These are phyloP conservation scores for Phytophthora citrophthora DNA, from an alignment of 352 stramenopile genomes.

Conservation along the genomic window DNA sequence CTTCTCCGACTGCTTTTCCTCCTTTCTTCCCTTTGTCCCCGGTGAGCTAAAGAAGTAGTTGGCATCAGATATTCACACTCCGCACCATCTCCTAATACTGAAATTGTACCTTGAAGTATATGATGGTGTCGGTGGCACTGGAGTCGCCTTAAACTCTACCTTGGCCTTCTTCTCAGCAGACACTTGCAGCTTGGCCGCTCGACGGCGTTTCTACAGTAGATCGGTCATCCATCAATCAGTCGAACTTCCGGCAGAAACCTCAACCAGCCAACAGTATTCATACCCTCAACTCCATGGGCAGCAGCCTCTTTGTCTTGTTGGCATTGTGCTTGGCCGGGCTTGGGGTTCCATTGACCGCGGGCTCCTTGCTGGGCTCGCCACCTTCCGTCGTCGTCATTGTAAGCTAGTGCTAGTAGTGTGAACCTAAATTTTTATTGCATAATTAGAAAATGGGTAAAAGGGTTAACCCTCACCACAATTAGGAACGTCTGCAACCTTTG, in stretches of 20 bases:
- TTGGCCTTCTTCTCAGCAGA: constrained; percentile 19
- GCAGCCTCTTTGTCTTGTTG: constrained; percentile 58
- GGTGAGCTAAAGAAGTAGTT: constrained; percentile 5
- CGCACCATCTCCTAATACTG: background rate
- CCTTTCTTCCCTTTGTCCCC: background rate
- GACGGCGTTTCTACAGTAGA: constrained; percentile 58
- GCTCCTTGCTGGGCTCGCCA: constrained; percentile 20
- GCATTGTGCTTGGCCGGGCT: constrained; percentile 24
- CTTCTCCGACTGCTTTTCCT: background rate
- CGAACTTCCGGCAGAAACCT: background rate
- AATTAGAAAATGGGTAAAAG: too few relatives aligned
- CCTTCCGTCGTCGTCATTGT: constrained; percentile 10
- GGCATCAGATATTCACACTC: background rate
- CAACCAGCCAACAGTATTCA: constrained; percentile 12
- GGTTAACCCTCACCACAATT: too few relatives aligned
- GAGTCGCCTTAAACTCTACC: background rate
- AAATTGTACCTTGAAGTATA: constrained; percentile 16
- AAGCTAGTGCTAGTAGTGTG: too few relatives aligned
- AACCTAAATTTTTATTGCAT: too few relatives aligned
- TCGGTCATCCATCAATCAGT: constrained; percentile 15
- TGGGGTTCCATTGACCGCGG: constrained; percentile 9
- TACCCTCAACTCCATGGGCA: constrained; percentile 78
- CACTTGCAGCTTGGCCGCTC: constrained; percentile 62
- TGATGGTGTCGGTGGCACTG: background rate
- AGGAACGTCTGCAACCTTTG: background rate